Percentiles rank a stretch among this genome's conserved stretches.
phyloP scores from a whole-genome alignment of 257 asterid species.

The Nemophila menziesii region DNA sequence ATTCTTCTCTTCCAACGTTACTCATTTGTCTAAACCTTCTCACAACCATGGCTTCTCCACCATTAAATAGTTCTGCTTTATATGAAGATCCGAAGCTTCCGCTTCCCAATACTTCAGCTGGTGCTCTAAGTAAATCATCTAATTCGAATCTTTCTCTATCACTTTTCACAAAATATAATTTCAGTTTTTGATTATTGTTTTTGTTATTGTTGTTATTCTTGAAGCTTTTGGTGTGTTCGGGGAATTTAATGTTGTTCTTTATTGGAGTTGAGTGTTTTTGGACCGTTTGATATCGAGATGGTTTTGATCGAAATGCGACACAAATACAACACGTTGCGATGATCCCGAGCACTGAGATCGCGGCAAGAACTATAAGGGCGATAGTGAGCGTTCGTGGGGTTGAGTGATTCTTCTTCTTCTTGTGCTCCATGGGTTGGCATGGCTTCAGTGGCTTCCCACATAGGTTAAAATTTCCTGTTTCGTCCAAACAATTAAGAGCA shows the following conservation, averaged over 20 bases:
- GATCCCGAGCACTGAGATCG: conserved; percentile 9
- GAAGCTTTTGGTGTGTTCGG: background rate
- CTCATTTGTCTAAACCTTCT: conserved; percentile 46
- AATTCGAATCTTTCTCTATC: conserved; percentile 38
- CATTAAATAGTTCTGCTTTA: conserved; percentile 37
- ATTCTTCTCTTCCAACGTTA: conserved; percentile 36
- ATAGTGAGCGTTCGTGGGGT: conserved; percentile 16
- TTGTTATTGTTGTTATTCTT: conserved; percentile 11
- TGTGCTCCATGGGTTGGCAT: conserved; percentile 21
- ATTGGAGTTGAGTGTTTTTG: conserved; percentile 7
- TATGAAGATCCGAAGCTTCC: conserved; percentile 68
- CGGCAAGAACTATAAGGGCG: conserved; percentile 18
- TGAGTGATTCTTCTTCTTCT: conserved; percentile 11
- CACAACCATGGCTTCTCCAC: conserved; percentile 29
- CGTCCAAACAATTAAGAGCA: background rate
- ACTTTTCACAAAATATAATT: conserved; percentile 33
- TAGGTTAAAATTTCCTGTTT: conserved; percentile 43
- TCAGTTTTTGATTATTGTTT: conserved; percentile 13
- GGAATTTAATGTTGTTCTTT: background rate
- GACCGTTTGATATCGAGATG: conserved; percentile 17
- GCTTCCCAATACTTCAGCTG: conserved; percentile 58
- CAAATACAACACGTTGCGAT: conserved; percentile 15
- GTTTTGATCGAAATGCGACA: conserved; percentile 11
- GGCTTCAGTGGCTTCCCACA: conserved; percentile 47
- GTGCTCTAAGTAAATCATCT: conserved; percentile 50